A percentile compares a stretch with the other conserved stretches of the same genome.
These are phyloP conservation scores for Cystofilobasidium ferigula DNA, from an alignment of 768 basidiomycete species.

Conservation along the genomic window DNA sequence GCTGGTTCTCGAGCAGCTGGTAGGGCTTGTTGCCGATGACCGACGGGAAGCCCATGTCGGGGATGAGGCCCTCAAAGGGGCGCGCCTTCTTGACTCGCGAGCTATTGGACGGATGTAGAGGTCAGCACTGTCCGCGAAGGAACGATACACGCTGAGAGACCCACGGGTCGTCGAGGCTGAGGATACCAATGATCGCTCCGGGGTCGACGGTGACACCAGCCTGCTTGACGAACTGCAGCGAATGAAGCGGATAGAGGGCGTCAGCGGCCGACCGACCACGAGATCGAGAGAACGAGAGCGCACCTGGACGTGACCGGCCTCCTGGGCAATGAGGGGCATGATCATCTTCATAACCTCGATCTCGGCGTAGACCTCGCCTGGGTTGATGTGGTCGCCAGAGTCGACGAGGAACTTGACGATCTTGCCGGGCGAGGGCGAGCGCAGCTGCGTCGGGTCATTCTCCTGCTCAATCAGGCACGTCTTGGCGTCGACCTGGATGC, in stretches of 20 bases:
- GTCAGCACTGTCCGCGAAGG: background rate
- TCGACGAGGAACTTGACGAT: conserved; percentile 88
- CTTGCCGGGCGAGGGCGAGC: conserved; percentile 94
- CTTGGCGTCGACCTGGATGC: conserved; percentile 80
- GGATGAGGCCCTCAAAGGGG: conserved; percentile 90
- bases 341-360: conserved; percentile 95
- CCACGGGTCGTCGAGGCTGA: conserved; percentile 87
- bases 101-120: background rate
- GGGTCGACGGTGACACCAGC: conserved; percentile 93
- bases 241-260: background rate
- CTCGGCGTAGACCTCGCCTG: conserved; percentile 94
- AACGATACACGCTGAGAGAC: background rate
- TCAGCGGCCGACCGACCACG: background rate
- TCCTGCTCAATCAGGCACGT: conserved; percentile 98
- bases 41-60: conserved; percentile 66
- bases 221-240: conserved; percentile 82
- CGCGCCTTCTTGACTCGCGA: conserved; percentile 90
- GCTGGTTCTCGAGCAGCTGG: conserved; percentile 65
- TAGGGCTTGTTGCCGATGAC: conserved; percentile 81
- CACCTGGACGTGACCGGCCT: conserved; percentile 53
- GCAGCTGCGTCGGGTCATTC: conserved; percentile 93
- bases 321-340: conserved; percentile 89
- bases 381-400: conserved; percentile 91
- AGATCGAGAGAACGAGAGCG: background rate
- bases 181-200: conserved; percentile 92